These are phyloP conservation scores for Coleophoma crateriformis DNA, from an alignment of 2,329 filamentous ascomycete genomes.

Conservation along the genomic window DNA sequence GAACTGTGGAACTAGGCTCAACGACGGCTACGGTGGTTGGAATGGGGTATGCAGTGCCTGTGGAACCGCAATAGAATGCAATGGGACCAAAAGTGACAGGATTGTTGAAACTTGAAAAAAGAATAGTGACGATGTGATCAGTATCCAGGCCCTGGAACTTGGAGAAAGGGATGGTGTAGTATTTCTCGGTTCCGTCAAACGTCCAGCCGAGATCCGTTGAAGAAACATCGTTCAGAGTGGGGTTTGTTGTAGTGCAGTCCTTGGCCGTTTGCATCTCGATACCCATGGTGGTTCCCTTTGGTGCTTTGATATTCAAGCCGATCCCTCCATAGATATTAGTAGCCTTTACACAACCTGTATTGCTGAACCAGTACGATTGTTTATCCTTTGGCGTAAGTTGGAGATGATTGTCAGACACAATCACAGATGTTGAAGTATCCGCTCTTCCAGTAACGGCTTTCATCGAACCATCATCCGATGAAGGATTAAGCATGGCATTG, in stretches of 20 bases:
- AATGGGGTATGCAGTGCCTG: constrained; percentile 41
- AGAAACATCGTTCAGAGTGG: constrained; percentile 19
- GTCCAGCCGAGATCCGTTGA: constrained; percentile 49
- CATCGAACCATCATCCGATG: constrained; percentile 53
- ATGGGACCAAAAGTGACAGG: constrained; percentile 49
- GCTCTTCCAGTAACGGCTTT: constrained; percentile 11
- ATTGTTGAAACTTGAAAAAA: constrained; percentile 40
- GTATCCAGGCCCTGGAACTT: constrained; percentile 44
- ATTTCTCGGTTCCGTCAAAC: constrained; percentile 53
- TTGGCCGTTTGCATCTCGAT: constrained; percentile 44
- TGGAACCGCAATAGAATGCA: constrained; percentile 51
- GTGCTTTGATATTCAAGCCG: constrained; percentile 48
- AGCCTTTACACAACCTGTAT: constrained; percentile 48
- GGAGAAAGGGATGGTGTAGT: constrained; percentile 52
- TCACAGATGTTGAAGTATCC: constrained; percentile 35
- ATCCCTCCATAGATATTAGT: constrained; percentile 47
- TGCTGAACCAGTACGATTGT: constrained; percentile 52
- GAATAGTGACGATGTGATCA: constrained; percentile 44
- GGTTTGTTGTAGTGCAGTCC: constrained; percentile 31
- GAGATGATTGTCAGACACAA: constrained; percentile 45
- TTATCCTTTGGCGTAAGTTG: constrained; percentile 42
- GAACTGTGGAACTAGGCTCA: constrained; percentile 39
- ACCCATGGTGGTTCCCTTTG: constrained; percentile 42
- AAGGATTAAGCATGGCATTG: constrained; percentile 49
- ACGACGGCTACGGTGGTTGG: constrained; percentile 33